These are phyloP conservation scores for Alternaria hordeiaustralica DNA, from an alignment of 2,329 filamentous ascomycete species.

Conservation along the genomic window DNA sequence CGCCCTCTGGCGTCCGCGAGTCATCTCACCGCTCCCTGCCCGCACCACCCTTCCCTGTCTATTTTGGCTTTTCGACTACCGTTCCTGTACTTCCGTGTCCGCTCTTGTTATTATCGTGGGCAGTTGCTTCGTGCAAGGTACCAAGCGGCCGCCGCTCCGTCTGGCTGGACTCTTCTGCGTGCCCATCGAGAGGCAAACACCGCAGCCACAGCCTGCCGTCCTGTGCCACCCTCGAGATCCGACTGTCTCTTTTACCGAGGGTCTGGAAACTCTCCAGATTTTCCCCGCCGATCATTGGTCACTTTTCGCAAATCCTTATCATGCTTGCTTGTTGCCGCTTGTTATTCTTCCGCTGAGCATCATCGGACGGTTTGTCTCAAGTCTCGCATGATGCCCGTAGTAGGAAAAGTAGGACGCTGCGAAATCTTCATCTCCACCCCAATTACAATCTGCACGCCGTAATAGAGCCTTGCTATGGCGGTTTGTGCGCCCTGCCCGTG, in stretches of 20 bases:
- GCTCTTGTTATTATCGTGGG: constrained; percentile 42
- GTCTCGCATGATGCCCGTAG: constrained; percentile 25
- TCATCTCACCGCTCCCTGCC: constrained; percentile 45
- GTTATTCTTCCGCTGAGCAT: constrained; percentile 13
- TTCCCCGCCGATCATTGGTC: constrained; percentile 24
- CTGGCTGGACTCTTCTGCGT: constrained; percentile 30
- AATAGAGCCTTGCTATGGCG: constrained; percentile 11
- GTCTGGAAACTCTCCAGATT: constrained; percentile 17
- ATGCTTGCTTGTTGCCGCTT: constrained; percentile 12
- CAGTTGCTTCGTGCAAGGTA: constrained; percentile 34
- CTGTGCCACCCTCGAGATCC: constrained; percentile 32
- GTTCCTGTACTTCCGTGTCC: constrained; percentile 32
- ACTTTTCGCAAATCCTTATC: constrained; percentile 7
- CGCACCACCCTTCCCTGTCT: constrained; percentile 32
- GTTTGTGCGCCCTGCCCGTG: constrained; percentile 31
- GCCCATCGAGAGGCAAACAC: constrained; percentile 34
- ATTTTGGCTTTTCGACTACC: constrained; percentile 17
- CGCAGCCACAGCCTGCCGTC: constrained; percentile 35
- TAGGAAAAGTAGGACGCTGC: constrained; percentile 21
- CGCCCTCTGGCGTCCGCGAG: constrained; percentile 38
- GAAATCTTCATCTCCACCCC: constrained; percentile 7
- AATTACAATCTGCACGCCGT: neutral
- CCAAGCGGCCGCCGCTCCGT: constrained; percentile 28
- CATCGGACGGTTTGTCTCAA: constrained; percentile 22
- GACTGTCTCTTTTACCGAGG: constrained; percentile 26